A percentile compares a stretch with the other conserved stretches of the same genome.
Evolutionary conservation across 805 yeast genomes (phyloP).

Genomic region (Tetrapisispora taiwanensis): DNA sequence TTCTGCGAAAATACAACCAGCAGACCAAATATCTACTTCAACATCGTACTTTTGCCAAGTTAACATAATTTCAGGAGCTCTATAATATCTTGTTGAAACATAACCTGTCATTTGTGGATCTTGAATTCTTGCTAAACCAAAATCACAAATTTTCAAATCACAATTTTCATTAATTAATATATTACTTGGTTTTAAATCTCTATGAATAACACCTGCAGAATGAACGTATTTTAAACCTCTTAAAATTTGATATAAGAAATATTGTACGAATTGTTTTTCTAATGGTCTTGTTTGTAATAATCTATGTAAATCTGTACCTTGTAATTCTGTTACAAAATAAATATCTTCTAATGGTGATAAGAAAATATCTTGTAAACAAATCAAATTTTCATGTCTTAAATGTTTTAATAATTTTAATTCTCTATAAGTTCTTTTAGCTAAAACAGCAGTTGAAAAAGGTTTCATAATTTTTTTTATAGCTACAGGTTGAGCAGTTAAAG

Average conservation of each 20-base stretch:
- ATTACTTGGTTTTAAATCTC: conserved; percentile 80
- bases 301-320: conserved; percentile 93
- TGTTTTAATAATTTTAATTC: conserved; percentile 90
- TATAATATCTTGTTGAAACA: conserved; percentile 88
- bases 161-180: conserved; percentile 82
- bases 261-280: conserved; percentile 93
- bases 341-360: conserved; percentile 92
- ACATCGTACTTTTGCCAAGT: conserved; percentile 97
- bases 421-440: conserved; percentile 93
- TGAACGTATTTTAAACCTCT: conserved; percentile 86
- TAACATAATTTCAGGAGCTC: conserved; percentile 97
- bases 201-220: conserved; percentile 84
- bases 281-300: conserved; percentile 85
- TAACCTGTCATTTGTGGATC: conserved; percentile 99
- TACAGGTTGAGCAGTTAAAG: conserved; percentile 80
- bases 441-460: conserved; percentile 88
- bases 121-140: conserved; percentile 92
- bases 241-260: conserved; percentile 87
- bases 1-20: conserved; percentile 94
- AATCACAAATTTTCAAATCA: conserved; percentile 84
- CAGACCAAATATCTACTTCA: conserved; percentile 97
- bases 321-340: conserved; percentile 89
- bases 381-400: conserved; percentile 86
- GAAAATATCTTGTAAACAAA: conserved; percentile 86
- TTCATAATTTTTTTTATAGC: conserved; percentile 97